Evolutionary conservation across 495 filamentous ascomycete species (phyloP), one percentile per base, ranked within the genome.

Genomic region (Neurospora sp.): DNA sequence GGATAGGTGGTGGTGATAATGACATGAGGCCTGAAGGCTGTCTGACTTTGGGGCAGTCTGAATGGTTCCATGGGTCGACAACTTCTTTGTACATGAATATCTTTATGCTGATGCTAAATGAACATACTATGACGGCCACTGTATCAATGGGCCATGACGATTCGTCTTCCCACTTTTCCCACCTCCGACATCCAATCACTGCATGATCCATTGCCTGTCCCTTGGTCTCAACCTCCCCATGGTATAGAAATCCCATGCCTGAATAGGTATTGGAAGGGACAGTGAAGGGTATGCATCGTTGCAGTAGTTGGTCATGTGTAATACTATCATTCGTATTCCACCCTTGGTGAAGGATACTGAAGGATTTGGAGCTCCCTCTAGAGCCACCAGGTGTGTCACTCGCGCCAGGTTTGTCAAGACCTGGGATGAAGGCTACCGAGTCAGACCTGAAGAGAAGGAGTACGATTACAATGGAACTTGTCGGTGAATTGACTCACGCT

Each of bases 1-100:
- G 44, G 72, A 71, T 22, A 70, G 71, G 70, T 70, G 73, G 72
- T 75, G 71, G 39, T 40, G 75, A 69, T 48, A 6, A 41, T 44
- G 14, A 6, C 35, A 5, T 17, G 37, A 16, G 16, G 42, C 8
- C 20, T 3, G 4, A 69, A 27, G 53, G 8, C 27, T 61, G 12
- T 6, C 27, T 27, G 12, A 8, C 3, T 61, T 31, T 61, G 27
- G 53, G 53, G 2, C 1, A 16, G 14, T 61, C 2, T 17, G 53
- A 35, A 61, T 14, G 9, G 12, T 35, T 6, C 7, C 12, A 10
- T 59, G 5, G 27, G 53, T 61, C 6, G 2, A 17, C 1, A 61
- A 61, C 27, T 61, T 61, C 53, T 35, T 35, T 35, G 53, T 61
- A 61, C 1, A 61, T 61, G 27, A 61, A 61, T 61, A 61, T 14